These are phyloP conservation scores for Rosellinia necatrix DNA, from an alignment of 2,329 filamentous ascomycete genomes.

Conservation along the genomic window DNA sequence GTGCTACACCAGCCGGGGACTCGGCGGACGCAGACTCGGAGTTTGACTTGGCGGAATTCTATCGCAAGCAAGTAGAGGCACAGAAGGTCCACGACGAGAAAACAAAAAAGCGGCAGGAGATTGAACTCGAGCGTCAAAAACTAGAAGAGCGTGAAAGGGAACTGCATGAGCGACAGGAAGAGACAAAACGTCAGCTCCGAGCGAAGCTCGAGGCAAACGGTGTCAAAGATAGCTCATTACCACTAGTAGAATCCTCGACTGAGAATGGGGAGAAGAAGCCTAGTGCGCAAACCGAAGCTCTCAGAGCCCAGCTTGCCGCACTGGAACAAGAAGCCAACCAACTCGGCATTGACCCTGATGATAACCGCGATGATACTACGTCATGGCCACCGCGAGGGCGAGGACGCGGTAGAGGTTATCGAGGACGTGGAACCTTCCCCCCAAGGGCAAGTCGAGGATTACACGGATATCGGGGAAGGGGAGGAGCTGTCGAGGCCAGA, in stretches of 20 bases:
- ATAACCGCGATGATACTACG: conserved; percentile 49
- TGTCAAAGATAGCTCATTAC: conserved; percentile 32
- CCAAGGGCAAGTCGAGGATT: conserved; percentile 47
- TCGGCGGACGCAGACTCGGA: conserved; percentile 49
- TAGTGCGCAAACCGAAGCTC: conserved; percentile 60
- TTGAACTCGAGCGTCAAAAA: conserved; percentile 65
- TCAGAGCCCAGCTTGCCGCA: conserved; percentile 74
- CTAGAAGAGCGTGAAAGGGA: conserved; percentile 68
- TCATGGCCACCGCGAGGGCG: conserved; percentile 44
- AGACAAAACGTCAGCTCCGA: conserved; percentile 65
- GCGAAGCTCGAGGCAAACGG: conserved; percentile 64
- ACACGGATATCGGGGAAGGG: conserved; percentile 52
- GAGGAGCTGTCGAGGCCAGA: conserved; percentile 43
- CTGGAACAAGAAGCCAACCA: conserved; percentile 73
- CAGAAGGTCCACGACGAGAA: conserved; percentile 72
- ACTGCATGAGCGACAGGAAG: conserved; percentile 65
- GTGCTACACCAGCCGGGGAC: conserved; percentile 21
- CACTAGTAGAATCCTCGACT: conserved; percentile 29
- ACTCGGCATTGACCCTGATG: conserved; percentile 68
- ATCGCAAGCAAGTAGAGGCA: conserved; percentile 70
- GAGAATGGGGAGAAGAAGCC: conserved; percentile 39
- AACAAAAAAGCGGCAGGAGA: conserved; percentile 63
- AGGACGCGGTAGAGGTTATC: conserved; percentile 46
- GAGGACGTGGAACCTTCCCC: conserved; percentile 45
- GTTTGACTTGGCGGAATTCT: conserved; percentile 72